Evolutionary conservation across 2,329 filamentous ascomycete genomes (phyloP).

Genomic region (Grosmannia clavigera): DNA sequence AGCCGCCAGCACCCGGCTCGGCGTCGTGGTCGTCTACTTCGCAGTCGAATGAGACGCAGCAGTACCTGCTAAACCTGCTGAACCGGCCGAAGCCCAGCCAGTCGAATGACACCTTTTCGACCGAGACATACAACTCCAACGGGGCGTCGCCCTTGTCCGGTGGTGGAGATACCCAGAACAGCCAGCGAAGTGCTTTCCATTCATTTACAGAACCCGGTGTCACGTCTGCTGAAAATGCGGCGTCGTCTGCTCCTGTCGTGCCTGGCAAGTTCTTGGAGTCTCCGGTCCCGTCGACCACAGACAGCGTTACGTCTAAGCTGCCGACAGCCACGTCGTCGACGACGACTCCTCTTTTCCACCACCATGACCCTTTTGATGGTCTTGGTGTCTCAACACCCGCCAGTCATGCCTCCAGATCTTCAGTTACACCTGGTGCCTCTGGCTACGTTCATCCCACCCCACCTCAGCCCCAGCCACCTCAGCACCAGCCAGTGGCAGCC

Average conservation of each 20-base stretch:
- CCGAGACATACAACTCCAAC: conserved; percentile 29
- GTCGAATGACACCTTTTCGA: conserved; percentile 15
- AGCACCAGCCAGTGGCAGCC: conserved; percentile 18
- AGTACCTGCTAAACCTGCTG: conserved; percentile 75
- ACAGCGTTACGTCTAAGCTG: background rate
- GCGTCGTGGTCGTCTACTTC: conserved; percentile 33
- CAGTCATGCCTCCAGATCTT: conserved; percentile 28
- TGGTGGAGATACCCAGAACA: conserved; percentile 19
- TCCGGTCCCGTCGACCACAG: background rate
- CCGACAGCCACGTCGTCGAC: conserved; percentile 17
- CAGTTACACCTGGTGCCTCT: conserved; percentile 19
- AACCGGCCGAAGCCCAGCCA: conserved; percentile 28
- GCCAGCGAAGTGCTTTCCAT: conserved; percentile 6
- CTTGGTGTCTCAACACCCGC: conserved; percentile 26
- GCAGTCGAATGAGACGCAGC: conserved; percentile 59
- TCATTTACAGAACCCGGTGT: background rate
- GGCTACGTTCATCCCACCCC: conserved; percentile 14
- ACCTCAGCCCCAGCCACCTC: conserved; percentile 16
- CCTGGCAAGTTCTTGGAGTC: background rate
- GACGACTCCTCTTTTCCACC: conserved; percentile 19
- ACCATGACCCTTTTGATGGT: conserved; percentile 30
- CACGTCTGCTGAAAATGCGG: background rate
- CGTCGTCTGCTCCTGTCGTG: background rate
- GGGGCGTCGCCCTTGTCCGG: conserved; percentile 33
- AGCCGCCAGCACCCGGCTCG: conserved; percentile 14